Percentiles rank a stretch among this genome's conserved stretches.
Conservation (phyloP, 371 early-diverging fungal species). For the Lichtheimia corymbifera region DNA sequence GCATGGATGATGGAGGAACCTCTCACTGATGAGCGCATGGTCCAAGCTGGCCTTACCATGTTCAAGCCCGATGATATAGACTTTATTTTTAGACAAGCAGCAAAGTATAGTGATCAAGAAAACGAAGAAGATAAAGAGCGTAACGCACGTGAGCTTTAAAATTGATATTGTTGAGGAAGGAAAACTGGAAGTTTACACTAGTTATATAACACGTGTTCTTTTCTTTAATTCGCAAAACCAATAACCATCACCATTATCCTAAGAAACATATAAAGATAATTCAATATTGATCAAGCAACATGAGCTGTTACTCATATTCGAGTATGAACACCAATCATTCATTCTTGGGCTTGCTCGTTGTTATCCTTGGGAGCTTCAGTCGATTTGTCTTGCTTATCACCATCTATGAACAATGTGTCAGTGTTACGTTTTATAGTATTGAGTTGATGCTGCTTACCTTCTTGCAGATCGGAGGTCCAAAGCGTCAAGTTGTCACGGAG, state of each 20-base stretch:
- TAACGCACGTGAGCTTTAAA: not conserved
- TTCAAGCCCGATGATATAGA: slow-evolving; percentile 36
- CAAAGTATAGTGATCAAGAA: not conserved
- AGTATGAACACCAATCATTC: not conserved
- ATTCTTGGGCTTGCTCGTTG: not conserved
- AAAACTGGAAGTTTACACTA: not conserved
- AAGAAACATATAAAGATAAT: not conserved
- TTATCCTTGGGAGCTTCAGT: not conserved
- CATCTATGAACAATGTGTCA: not conserved
- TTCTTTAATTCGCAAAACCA: not conserved
- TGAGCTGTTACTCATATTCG: not conserved
- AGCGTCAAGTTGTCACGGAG: slow-evolving; percentile 99
- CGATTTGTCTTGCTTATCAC: not conserved
- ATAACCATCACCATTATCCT: not conserved
- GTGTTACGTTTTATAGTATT: not conserved
- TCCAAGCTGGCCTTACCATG: slow-evolving; percentile 16
- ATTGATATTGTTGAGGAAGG: too few species aligned
- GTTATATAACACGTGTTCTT: not conserved
- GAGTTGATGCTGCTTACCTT: slow-evolving; percentile 36
- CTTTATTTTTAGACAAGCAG: slow-evolving; percentile 32
- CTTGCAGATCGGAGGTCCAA: slow-evolving; percentile 98
- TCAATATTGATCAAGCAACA: not conserved
- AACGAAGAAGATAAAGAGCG: slow-evolving; percentile 3
- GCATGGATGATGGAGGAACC: slow-evolving; percentile 27
- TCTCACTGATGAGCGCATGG: slow-evolving; percentile 3